Base-by-base conservation (phyloP, 129 eudicot genomes). In the Glebionis coronaria region DNA sequence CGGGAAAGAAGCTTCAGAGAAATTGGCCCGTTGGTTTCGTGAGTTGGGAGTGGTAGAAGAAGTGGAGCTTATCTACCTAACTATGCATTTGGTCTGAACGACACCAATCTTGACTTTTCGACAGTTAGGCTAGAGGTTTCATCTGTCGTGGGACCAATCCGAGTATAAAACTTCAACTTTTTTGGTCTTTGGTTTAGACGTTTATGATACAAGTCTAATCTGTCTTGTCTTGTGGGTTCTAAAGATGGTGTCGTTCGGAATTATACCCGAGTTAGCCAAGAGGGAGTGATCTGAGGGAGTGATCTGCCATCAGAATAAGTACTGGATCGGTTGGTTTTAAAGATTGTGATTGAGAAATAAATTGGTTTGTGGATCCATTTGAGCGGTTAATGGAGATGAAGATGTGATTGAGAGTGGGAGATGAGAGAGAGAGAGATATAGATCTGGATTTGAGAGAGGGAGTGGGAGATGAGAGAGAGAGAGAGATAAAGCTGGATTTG, bases 1-100 rank as follows among this genome's bases (percentile, higher is more conserved):
- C 19, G 98, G 85, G 27, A 81, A 81, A 82, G 98, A 93, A 77
- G 84, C 86, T 71, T 88, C 97, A 0, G 79, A 71, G 67, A 70
- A 86, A 57, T 74, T 93, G 76, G 97, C 80, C 51, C 68, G 85
- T 25, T 93, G 98, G 98, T 89, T 93, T 71, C 53, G 75, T 44
- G 80, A 74, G 68, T 55, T 93, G 72, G 98, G 98, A 25, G 92
- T 93, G 56, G 92, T 82, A 25, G 93, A 89, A 72, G 95, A 93
- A 76, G 95, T 93, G 13, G 96, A 85, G 69, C 79, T 72, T 65
- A 35, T 60, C 35, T 59, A 46, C 74, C 58, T 58, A 70, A 61
- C 52, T 19, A 71, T 19, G 61, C 61, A 47, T 61, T 61, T 49
- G 51, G 75, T 44, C 60, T 16, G 58, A 44, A 58, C 27, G 58